Percentiles rank a stretch among this genome's conserved stretches.
phyloP scores from a whole-genome alignment of 2,329 filamentous ascomycete species.

The Aspergillus melleus region DNA sequence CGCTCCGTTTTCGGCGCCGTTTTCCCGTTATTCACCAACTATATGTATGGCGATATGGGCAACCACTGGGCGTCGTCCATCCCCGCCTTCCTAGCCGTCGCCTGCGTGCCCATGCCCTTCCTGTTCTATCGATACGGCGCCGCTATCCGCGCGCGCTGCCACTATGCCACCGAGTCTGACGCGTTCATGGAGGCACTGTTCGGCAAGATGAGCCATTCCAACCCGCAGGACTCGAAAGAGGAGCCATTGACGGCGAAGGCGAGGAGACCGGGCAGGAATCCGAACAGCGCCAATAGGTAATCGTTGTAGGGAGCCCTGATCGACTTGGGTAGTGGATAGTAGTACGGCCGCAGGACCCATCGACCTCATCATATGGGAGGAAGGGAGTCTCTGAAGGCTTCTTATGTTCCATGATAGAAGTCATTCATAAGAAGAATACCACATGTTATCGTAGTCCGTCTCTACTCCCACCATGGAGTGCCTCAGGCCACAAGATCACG shows the following conservation, averaged over 20 bases:
- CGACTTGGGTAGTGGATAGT: no score
- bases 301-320: no score
- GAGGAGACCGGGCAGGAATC: not conserved
- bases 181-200: not conserved
- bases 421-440: no score
- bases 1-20: slow-evolving; percentile 42
- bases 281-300: no score
- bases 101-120: not conserved
- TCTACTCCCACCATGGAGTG: no score
- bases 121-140: not conserved
- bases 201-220: not conserved
- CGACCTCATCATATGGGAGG: no score
- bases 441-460: no score
- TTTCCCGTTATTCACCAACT: slow-evolving; percentile 44
- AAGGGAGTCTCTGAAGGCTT: no score
- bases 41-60: slow-evolving; percentile 24
- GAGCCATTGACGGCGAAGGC: not conserved
- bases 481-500: no score
- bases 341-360: no score
- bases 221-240: not conserved
- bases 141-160: not conserved
- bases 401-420: no score
- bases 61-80: slow-evolving; percentile 1
- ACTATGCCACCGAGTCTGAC: not conserved
- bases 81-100: not conserved